These are phyloP conservation scores for Penicillium sp. DNA, from an alignment of 2,329 filamentous ascomycete species.

Conservation along the genomic window DNA sequence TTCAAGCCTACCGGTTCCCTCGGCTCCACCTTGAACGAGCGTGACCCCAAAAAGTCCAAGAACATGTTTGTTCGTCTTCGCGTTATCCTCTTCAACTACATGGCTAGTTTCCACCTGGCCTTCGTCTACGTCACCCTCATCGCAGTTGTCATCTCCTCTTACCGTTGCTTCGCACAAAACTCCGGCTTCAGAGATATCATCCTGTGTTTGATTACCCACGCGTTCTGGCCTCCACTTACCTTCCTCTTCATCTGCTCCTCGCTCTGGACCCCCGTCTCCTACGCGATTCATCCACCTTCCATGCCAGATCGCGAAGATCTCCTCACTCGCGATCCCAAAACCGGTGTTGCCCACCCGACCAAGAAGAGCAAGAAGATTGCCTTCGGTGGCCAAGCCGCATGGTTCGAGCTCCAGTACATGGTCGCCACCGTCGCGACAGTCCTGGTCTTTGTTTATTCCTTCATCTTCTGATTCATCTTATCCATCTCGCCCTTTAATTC, in stretches of 20 bases:
- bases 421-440: conserved; percentile 53
- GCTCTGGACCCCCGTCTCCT: conserved; percentile 61
- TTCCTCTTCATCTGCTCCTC: conserved; percentile 59
- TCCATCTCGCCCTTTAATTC: background rate
- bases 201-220: conserved; percentile 59
- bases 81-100: conserved; percentile 58
- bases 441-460: conserved; percentile 51
- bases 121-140: conserved; percentile 58
- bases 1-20: conserved; percentile 65
- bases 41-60: conserved; percentile 46
- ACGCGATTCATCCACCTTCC: conserved; percentile 61
- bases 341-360: conserved; percentile 51
- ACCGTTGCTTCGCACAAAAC: conserved; percentile 51
- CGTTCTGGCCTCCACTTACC: conserved; percentile 63
- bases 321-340: conserved; percentile 54
- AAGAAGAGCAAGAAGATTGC: conserved; percentile 56
- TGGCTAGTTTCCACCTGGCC: conserved; percentile 56
- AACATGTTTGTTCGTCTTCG: conserved; percentile 54
- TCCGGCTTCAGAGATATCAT: conserved; percentile 46
- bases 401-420: conserved; percentile 59
- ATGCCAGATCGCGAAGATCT: conserved; percentile 61
- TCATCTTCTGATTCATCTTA: conserved; percentile 27
- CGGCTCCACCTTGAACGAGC: conserved; percentile 59
- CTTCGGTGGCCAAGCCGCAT: conserved; percentile 56
- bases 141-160: conserved; percentile 53